A percentile compares a stretch with the other conserved stretches of the same genome.
phyloP scores from a whole-genome alignment of 352 stramenopile species.

The Pythium aquatile region DNA sequence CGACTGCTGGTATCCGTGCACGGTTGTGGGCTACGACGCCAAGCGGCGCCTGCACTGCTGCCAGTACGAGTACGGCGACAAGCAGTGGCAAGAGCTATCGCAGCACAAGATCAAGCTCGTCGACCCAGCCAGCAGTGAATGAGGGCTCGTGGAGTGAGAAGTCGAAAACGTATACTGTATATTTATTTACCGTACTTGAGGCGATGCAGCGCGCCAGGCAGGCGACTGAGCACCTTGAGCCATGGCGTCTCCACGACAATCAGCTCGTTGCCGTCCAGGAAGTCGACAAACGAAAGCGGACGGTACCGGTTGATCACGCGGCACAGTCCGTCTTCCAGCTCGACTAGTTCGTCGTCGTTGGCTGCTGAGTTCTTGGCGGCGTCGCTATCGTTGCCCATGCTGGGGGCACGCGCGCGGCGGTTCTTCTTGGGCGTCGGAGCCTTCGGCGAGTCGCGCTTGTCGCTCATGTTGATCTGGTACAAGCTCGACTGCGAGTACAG shows the following conservation, averaged over 20 bases:
- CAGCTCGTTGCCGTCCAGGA: slow-evolving; percentile 71
- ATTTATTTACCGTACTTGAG: slow-evolving; percentile 89
- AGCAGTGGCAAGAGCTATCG: slow-evolving; percentile 71
- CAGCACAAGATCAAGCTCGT: slow-evolving; percentile 52
- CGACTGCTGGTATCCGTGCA: slow-evolving; percentile 83
- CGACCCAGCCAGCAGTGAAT: slow-evolving; percentile 16
- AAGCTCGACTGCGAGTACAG: slow-evolving; percentile 80
- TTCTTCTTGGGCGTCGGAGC: slow-evolving; percentile 35
- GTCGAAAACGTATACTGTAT: slow-evolving; percentile 11
- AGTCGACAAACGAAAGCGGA: slow-evolving; percentile 83
- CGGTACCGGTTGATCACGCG: slow-evolving; percentile 81
- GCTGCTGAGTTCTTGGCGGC: slow-evolving; percentile 31
- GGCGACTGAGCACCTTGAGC: slow-evolving; percentile 82
- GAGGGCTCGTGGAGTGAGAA: neutral
- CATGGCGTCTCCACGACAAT: slow-evolving; percentile 83
- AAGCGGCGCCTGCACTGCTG: slow-evolving; percentile 77
- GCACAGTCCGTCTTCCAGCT: slow-evolving; percentile 67
- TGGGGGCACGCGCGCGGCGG: slow-evolving; percentile 44
- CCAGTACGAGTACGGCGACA: slow-evolving; percentile 81
- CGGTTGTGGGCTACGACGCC: slow-evolving; percentile 63
- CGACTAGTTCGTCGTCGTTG: slow-evolving; percentile 58
- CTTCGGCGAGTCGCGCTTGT: slow-evolving; percentile 19
- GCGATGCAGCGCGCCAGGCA: slow-evolving; percentile 77
- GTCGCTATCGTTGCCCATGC: slow-evolving; percentile 60
- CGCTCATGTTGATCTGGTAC: slow-evolving; percentile 82